Conservation (phyloP, 257 asterid species). For the Lithospermum erythrorhizon region DNA sequence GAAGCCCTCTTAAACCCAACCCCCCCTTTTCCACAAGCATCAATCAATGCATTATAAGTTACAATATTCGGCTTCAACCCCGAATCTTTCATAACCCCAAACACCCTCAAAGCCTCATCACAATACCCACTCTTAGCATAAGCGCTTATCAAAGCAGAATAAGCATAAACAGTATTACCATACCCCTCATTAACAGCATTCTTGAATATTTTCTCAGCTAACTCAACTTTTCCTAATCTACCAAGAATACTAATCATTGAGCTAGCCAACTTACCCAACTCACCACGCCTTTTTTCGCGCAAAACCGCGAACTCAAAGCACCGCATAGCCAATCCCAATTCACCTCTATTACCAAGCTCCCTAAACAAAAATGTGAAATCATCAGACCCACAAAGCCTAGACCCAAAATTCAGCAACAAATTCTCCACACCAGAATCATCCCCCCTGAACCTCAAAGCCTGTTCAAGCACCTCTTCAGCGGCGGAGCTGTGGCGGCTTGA, state of each 20-base stretch:
- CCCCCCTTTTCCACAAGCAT: conserved; percentile 97
- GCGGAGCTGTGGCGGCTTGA: conserved; percentile 59
- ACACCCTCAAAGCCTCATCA: conserved; percentile 61
- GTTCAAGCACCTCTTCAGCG: conserved; percentile 60
- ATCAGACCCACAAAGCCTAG: conserved; percentile 59
- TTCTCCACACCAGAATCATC: conserved; percentile 26
- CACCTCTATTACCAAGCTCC: conserved; percentile 81
- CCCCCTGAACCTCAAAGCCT: conserved; percentile 26
- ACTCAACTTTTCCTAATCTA: conserved; percentile 71
- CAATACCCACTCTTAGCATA: conserved; percentile 88
- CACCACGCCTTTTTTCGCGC: conserved; percentile 49
- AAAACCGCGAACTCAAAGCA: conserved; percentile 66
- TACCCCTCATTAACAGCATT: conserved; percentile 64
- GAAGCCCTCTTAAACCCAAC: conserved; percentile 76
- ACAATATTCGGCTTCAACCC: conserved; percentile 88
- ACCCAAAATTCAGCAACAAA: conserved; percentile 33
- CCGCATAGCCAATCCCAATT: conserved; percentile 46
- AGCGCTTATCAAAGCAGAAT: conserved; percentile 83
- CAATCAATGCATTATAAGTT: conserved; percentile 79
- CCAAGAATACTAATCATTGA: conserved; percentile 93
- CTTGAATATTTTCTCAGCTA: conserved; percentile 62
- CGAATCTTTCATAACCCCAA: conserved; percentile 60
- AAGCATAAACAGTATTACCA: conserved; percentile 79
- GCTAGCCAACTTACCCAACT: conserved; percentile 73
- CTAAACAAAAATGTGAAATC: conserved; percentile 65